phyloP scores from a whole-genome alignment of 1,284 basidiomycete genomes.

The Phlebopus sp. region DNA sequence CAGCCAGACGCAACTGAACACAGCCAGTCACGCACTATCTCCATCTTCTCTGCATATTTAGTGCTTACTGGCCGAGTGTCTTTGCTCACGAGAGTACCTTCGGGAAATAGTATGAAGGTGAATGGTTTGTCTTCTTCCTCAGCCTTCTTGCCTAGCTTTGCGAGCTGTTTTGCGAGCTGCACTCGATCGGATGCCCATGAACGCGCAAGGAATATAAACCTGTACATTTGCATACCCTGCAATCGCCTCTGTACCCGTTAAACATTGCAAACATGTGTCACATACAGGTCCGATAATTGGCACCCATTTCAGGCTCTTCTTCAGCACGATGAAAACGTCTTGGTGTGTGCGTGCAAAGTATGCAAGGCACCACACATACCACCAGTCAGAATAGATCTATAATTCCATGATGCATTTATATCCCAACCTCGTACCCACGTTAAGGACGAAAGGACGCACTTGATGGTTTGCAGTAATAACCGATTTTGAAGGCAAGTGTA shows the following conservation, averaged over 20 bases:
- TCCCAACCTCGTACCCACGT: not conserved
- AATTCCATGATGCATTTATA: constrained; percentile 4
- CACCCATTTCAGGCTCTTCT: constrained; percentile 85
- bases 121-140: constrained; percentile 68
- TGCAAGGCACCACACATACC: constrained; percentile 86
- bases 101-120: constrained; percentile 86
- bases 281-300: constrained; percentile 87
- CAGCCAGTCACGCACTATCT: constrained; percentile 57
- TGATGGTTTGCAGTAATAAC: constrained; percentile 84
- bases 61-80: constrained; percentile 81
- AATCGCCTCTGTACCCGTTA: constrained; percentile 13
- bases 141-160: constrained; percentile 55
- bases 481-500: constrained; percentile 75
- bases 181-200: constrained; percentile 83
- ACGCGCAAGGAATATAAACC: constrained; percentile 86
- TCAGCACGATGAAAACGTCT: constrained; percentile 86
- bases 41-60: constrained; percentile 80
- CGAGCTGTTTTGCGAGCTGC: constrained; percentile 58
- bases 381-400: constrained; percentile 89
- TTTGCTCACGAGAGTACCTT: constrained; percentile 86
- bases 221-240: constrained; percentile 88
- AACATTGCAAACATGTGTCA: constrained; percentile 1
- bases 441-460: constrained; percentile 37
- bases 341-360: constrained; percentile 74
- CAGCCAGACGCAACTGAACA: constrained; percentile 7